Percentiles rank a stretch among this genome's conserved stretches.
Evolutionary conservation across 495 filamentous ascomycete species (phyloP).

Genomic region (Aspergillus baeticus): DNA sequence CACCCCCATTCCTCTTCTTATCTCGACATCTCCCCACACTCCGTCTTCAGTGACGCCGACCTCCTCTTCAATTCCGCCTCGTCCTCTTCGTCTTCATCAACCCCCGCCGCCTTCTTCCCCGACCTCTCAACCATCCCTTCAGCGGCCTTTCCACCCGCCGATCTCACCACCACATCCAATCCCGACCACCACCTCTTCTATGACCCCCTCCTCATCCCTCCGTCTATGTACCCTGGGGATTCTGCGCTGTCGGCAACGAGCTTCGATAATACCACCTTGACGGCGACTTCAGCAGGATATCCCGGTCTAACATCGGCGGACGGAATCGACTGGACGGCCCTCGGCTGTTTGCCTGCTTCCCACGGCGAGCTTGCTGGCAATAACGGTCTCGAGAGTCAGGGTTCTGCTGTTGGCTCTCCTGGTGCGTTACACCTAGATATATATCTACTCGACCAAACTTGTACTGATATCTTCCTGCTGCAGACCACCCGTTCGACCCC

Average conservation of each 20-base stretch:
- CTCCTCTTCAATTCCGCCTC: background rate
- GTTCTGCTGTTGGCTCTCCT: conserved; percentile 10
- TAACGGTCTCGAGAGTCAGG: conserved; percentile 2
- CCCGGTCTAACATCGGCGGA: background rate
- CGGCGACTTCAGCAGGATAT: conserved; percentile 1
- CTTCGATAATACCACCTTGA: background rate
- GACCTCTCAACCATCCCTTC: background rate
- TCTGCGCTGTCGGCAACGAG: conserved; percentile 2
- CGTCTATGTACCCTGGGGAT: conserved; percentile 3
- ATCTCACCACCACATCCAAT: conserved; percentile 4
- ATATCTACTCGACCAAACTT: background rate
- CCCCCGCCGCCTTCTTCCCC: background rate
- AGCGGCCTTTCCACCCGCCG: conserved; percentile 17
- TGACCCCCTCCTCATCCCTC: conserved; percentile 1
- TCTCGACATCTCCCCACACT: conserved; percentile 8
- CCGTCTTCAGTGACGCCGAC: conserved; percentile 2
- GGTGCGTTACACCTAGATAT: background rate
- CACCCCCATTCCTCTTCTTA: background rate
- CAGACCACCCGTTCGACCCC: conserved; percentile 4
- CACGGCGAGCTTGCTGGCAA: conserved; percentile 9
- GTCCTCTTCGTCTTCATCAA: conserved; percentile 4
- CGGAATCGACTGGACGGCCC: conserved; percentile 9
- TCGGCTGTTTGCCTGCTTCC: conserved; percentile 10
- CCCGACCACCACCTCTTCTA: background rate
- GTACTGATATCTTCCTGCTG: background rate